These are phyloP conservation scores for Polygonum aviculare DNA, from an alignment of 148 eudicot species.

Conservation along the genomic window DNA sequence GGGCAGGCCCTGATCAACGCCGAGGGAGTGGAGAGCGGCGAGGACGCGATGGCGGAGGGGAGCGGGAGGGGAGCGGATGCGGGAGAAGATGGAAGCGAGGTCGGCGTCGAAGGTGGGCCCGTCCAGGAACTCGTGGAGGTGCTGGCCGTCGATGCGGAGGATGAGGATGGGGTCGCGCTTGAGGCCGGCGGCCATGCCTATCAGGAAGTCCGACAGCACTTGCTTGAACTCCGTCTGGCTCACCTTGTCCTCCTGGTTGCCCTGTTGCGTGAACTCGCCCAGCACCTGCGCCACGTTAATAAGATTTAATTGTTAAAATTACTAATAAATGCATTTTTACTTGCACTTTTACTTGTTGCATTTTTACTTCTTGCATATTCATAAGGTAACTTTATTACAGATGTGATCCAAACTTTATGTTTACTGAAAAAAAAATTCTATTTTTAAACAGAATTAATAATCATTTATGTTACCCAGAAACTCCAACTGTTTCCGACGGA, in stretches of 20 bases:
- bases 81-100: constrained; percentile 40
- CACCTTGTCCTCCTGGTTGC: constrained; percentile 60
- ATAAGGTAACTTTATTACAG: too few species aligned
- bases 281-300: too few species aligned
- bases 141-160: constrained; percentile 85
- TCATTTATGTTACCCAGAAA: too few species aligned
- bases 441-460: too few species aligned
- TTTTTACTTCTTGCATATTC: too few species aligned
- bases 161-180: constrained; percentile 86
- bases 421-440: too few species aligned
- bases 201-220: constrained; percentile 68
- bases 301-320: too few species aligned
- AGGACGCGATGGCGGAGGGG: constrained; percentile 36
- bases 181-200: constrained; percentile 93
- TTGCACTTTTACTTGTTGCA: too few species aligned
- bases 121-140: constrained; percentile 54
- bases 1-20: constrained; percentile 84
- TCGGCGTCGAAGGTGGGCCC: constrained; percentile 53
- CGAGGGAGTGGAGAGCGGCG: constrained; percentile 63
- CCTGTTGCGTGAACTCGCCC: constrained; percentile 72
- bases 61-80: constrained; percentile 36
- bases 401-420: too few species aligned
- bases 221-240: constrained; percentile 70
- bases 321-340: too few species aligned
- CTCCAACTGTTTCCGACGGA: too few species aligned